Evolutionary conservation across 768 basidiomycete genomes (phyloP), one percentile per base, ranked within the genome.

Genomic region (Phlebiopsis flavidoalba): DNA sequence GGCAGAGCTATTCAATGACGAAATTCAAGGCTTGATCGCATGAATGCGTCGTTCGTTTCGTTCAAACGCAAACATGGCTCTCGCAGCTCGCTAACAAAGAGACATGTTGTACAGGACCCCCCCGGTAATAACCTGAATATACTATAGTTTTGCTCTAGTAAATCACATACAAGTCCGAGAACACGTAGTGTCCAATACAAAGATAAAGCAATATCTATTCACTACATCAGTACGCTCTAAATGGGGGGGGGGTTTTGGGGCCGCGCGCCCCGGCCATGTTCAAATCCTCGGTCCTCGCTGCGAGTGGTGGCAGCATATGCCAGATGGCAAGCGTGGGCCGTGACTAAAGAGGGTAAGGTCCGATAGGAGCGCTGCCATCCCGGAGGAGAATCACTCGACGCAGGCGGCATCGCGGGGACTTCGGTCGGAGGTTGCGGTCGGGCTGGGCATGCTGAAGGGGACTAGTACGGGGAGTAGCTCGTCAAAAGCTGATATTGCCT

Each of bases 321-420:
- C 60, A 3, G 61, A 50, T 55, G 54, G n/a, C n/a, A n/a, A n/a
- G n/a, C 37, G 47, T 49, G 37, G n/a, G n/a, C 12, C 33, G n/a
- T n/a, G 36, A 17, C 50, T 55, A 49, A n/a, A 64, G 50, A 12
- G 72, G 67, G 57, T 78, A 72, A 1, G 86, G 86, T 59, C n/a
- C 89, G 78, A 67, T 89, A n/a, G 86, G 0, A 84, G 69, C 1
- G 88, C 83, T 5, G 87, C 86, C 65, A n/a, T 88, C 83, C 50
- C 86, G 75, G 62, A 76, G n/a, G n/a, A n/a, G n/a, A 77, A 4
- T 66, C 81, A n/a, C 65, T 68, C n/a, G 80, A 72, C 70, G n/a
- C 37, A 0, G 77, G 75, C 1, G 81, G 79, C 3, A 77, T 70
- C 8, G 76, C 70, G 7, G 78, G 72, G 19, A 77, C 70, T n/a